Evolutionary conservation across 2,329 filamentous ascomycete species (phyloP).

Genomic region (Pseudopyricularia javanii): DNA sequence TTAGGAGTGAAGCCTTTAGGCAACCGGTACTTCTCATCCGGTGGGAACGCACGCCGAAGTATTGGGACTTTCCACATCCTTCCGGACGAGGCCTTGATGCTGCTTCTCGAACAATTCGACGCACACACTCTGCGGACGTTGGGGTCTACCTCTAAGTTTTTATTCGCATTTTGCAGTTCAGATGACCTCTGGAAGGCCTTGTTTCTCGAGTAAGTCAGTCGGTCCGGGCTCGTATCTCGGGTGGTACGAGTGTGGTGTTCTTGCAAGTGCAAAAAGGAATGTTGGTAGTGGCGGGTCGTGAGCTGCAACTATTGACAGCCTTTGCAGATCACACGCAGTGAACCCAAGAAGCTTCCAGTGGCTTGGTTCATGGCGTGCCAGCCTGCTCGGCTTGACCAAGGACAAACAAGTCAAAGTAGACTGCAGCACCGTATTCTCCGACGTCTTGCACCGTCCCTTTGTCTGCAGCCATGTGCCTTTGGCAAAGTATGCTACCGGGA

Average conservation of each 20-base stretch:
- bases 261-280: not conserved
- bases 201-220: slow-evolving; percentile 64
- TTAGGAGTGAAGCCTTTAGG: slow-evolving; percentile 77
- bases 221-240: not conserved
- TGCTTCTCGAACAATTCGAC: slow-evolving; percentile 66
- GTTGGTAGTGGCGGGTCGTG: not conserved
- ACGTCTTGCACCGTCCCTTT: slow-evolving; percentile 81
- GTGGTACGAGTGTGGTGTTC: not conserved
- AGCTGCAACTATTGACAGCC: not conserved
- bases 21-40: slow-evolving; percentile 61
- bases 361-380: slow-evolving; percentile 77
- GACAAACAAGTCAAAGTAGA: slow-evolving; percentile 45
- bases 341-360: slow-evolving; percentile 41
- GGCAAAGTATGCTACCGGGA: slow-evolving; percentile 52
- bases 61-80: slow-evolving; percentile 55
- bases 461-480: slow-evolving; percentile 71
- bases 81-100: slow-evolving; percentile 70
- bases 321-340: slow-evolving; percentile 15
- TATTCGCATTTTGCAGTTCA: slow-evolving; percentile 72
- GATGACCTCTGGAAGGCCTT: slow-evolving; percentile 86
- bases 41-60: slow-evolving; percentile 51
- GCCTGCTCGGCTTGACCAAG: slow-evolving; percentile 48
- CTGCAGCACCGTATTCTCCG: slow-evolving; percentile 75
- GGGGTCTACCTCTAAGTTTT: slow-evolving; percentile 68
- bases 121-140: slow-evolving; percentile 47